Evolutionary conservation across 257 asterid species (phyloP).

Genomic region (Linaria vulgaris): DNA sequence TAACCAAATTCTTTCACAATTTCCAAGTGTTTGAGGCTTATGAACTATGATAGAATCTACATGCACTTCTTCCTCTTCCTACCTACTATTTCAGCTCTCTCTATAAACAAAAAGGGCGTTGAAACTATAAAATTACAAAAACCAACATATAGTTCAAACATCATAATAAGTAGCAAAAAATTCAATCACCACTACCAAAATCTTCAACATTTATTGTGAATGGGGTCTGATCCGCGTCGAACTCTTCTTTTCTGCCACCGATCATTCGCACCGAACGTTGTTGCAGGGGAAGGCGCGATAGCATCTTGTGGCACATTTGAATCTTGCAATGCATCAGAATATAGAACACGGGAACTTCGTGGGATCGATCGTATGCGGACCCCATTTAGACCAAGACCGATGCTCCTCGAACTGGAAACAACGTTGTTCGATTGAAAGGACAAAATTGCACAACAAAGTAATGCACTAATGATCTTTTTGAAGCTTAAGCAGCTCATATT

Average conservation of each 20-base stretch:
- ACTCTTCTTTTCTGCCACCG: constrained; percentile 63
- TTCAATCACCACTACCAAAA: no score
- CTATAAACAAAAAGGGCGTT: no score
- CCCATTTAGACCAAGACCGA: constrained; percentile 54
- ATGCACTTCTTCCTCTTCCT: no score
- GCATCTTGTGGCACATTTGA: constrained; percentile 28
- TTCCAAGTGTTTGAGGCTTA: no score
- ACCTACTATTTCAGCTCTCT: no score
- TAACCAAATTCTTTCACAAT: no score
- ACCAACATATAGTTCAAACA: no score
- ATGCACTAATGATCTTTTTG: constrained; percentile 33
- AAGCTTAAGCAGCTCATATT: constrained; percentile 43
- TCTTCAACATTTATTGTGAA: constrained; percentile 63
- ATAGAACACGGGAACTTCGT: constrained; percentile 35
- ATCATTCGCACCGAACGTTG: constrained; percentile 51
- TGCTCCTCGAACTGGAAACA: constrained; percentile 45
- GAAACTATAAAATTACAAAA: no score
- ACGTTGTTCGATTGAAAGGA: constrained; percentile 43
- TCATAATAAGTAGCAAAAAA: no score
- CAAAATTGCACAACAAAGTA: constrained; percentile 45
- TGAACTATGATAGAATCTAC: no score
- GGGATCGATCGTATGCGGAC: constrained; percentile 8
- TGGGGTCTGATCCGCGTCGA: constrained; percentile 76
- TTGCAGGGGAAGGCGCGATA: constrained; percentile 60
- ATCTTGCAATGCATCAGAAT: constrained; percentile 36